Evolutionary conservation across 176 grass and related monocot genomes (phyloP).

Genomic region (Eremochloa ophiuroides): DNA sequence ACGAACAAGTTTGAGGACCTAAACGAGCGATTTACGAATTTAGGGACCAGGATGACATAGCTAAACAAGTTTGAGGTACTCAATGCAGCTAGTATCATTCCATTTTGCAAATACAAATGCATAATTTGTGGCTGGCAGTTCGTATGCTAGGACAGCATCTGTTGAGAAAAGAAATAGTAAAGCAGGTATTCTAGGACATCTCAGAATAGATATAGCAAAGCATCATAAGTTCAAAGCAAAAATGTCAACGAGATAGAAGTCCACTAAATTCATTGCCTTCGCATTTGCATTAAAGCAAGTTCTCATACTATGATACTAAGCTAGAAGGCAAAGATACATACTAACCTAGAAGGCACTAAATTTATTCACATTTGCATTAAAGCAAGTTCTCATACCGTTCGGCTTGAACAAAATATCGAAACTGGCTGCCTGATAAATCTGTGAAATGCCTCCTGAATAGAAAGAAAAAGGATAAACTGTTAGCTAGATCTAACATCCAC

Average conservation of each 20-base stretch:
- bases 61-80: too few relatives aligned
- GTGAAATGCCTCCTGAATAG: conserved; percentile 76
- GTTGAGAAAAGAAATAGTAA: not conserved
- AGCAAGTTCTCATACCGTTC: conserved; percentile 54
- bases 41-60: too few relatives aligned
- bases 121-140: not conserved
- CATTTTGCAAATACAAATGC: not conserved
- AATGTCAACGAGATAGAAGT: not conserved
- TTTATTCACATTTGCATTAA: not conserved
- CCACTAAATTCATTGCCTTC: not conserved
- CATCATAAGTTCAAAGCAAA: not conserved
- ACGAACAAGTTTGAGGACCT: too few relatives aligned
- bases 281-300: not conserved
- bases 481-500: not conserved
- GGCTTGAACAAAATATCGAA: conserved; percentile 71
- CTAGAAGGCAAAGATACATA: not conserved
- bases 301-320: not conserved
- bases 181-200: not conserved
- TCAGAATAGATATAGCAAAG: not conserved
- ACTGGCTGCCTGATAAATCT: conserved; percentile 86
- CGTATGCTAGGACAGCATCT: not conserved
- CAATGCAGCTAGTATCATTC: not conserved
- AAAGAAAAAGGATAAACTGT: not conserved
- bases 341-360: not conserved
- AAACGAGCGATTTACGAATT: too few relatives aligned